These are phyloP conservation scores for Vigna angularis DNA, from an alignment of 306 rosid species.

Conservation along the genomic window DNA sequence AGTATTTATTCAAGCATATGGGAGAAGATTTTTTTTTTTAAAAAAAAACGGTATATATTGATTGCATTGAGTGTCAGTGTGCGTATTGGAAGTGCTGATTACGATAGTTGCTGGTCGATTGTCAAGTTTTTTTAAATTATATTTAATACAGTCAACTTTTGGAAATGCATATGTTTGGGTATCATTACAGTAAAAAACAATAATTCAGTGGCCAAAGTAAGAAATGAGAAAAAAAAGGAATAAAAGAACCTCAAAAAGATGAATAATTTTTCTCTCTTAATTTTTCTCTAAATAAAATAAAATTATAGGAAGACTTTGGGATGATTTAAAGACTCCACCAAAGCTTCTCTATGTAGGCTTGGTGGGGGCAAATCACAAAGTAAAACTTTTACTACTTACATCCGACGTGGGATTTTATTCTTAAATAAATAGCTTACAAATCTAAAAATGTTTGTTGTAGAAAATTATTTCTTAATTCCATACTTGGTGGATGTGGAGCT, in stretches of 20 bases:
- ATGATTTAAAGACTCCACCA: too few species aligned
- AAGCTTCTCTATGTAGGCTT: too few species aligned
- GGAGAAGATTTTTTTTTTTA: background rate
- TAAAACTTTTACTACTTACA: too few species aligned
- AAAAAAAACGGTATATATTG: background rate
- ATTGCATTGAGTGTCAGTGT: constrained; percentile 10
- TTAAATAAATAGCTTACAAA: constrained; percentile 3
- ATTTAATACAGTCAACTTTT: constrained; percentile 12
- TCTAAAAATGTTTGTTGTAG: background rate
- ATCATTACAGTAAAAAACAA: too few species aligned
- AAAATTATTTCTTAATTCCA: constrained; percentile 17
- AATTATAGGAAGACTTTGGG: too few species aligned
- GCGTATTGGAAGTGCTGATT: background rate
- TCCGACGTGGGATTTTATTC: too few species aligned
- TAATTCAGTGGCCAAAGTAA: too few species aligned
- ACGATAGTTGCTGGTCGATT: constrained; percentile 22
- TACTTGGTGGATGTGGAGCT: constrained; percentile 29
- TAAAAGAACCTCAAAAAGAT: too few species aligned
- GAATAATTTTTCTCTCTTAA: too few species aligned
- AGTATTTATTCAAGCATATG: constrained; percentile 26
- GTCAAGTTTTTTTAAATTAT: constrained; percentile 4
- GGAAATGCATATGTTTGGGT: constrained; percentile 13
- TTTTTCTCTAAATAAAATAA: too few species aligned
- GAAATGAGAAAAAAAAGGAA: too few species aligned
- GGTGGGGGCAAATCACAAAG: too few species aligned